Base-by-base conservation (phyloP, 768 basidiomycete genomes). In the Mycena haematopus region DNA sequence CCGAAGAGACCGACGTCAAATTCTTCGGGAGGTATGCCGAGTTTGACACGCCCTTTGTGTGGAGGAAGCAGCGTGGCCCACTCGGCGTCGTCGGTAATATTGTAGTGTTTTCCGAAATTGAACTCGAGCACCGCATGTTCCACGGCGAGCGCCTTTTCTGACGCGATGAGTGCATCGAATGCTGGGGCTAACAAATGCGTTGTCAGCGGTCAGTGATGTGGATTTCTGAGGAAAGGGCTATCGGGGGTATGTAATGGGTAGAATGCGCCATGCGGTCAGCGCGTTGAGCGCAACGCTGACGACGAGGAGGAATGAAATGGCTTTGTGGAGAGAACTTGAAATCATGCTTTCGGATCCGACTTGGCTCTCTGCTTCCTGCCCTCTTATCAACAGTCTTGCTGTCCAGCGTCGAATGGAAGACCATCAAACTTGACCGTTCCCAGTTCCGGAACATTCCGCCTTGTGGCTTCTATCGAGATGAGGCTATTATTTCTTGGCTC, bases 61-160 rank as follows among this genome's bases (percentile, higher is more conserved):
- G 98, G 87, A 81, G 98, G 98, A 88, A 99, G 91, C 75, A 90
- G 90, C n/a, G 96, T 94, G 65, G 90, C 86, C 95, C 93, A 96
- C 79, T 87, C 83, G 70, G 84, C 78, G 78, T 96, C 96, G 78
- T 89, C 88, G 60, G 91, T 93, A 66, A 95, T 79, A 79, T 99
- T 95, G 92, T 90, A 99, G 79, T 90, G 89, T 75, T 96, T 88
- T 94, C 97, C 98, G 93, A 95, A 96, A 77, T 95, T 59, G 40
- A 63, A 63, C 10, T 63, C 47, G n/a, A 63, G 40, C 1, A 29
- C 35, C 13, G 51, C 56, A 19, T 13, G 50, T 3, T 52, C 19
- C 3, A 63, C 51, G 35, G 52, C 4, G 1, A 63, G 14, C 3
- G 62, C 56, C 22, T 58, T 44, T 27, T 63, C 62, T 8, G 56